Percentiles rank a stretch among this genome's conserved stretches.
Conservation (phyloP, 148 eudicot species). For the Fagopyrum homotropicum region DNA sequence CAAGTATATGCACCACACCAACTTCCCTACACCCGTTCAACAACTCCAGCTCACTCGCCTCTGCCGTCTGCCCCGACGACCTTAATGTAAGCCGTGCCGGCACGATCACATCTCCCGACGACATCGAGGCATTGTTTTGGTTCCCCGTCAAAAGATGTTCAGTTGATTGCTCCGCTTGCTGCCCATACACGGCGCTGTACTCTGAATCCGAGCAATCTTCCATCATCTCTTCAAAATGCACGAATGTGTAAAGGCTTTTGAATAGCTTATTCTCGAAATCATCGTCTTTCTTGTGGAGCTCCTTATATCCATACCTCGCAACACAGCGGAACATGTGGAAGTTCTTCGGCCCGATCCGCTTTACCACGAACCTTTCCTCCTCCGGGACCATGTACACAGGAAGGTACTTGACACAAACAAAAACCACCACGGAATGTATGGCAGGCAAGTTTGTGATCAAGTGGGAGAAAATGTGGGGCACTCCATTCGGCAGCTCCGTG, state of each 20-base stretch:
- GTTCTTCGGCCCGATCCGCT: slow-evolving; percentile 85
- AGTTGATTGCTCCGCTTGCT: slow-evolving; percentile 47
- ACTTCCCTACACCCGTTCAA: slow-evolving; percentile 69
- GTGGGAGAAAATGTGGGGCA: slow-evolving; percentile 82
- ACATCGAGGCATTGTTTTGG: not conserved
- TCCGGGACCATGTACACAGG: slow-evolving; percentile 87
- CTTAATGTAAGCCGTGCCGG: slow-evolving; percentile 26
- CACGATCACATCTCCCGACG: slow-evolving; percentile 68
- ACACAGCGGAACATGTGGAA: slow-evolving; percentile 97
- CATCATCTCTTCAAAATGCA: slow-evolving; percentile 83
- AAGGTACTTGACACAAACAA: slow-evolving; percentile 84
- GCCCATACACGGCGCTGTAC: slow-evolving; percentile 60
- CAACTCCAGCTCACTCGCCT: slow-evolving; percentile 69
- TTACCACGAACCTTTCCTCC: slow-evolving; percentile 79
- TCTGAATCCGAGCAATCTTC: slow-evolving; percentile 85
- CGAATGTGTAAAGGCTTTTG: slow-evolving; percentile 62
- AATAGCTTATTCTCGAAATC: slow-evolving; percentile 78
- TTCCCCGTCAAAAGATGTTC: slow-evolving; percentile 19
- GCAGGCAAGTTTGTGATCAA: slow-evolving; percentile 92
- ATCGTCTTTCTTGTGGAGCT: slow-evolving; percentile 83
- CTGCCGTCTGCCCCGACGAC: slow-evolving; percentile 63
- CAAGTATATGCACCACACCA: slow-evolving; percentile 93
- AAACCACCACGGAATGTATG: slow-evolving; percentile 77
- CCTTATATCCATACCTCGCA: slow-evolving; percentile 91
- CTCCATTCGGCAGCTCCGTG: slow-evolving; percentile 90